Percentiles rank a stretch among this genome's conserved stretches.
Conservation (phyloP, 345 rosid species). For the Zanthoxylum bungeanum region DNA sequence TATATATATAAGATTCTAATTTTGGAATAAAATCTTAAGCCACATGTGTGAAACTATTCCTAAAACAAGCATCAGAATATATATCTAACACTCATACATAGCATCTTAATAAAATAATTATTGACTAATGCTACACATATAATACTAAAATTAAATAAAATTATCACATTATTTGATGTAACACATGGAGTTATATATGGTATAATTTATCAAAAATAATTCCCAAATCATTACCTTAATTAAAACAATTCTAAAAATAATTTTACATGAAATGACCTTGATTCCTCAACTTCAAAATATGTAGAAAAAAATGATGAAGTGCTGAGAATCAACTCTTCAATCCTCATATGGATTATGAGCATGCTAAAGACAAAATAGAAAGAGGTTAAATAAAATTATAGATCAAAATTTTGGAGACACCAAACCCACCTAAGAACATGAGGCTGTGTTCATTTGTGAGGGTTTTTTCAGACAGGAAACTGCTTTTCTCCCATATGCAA, state of each 20-base stretch:
- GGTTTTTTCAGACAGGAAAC: conserved; percentile 8
- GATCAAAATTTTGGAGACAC: neutral
- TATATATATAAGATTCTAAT: no score
- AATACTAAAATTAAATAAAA: neutral
- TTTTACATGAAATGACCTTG: neutral
- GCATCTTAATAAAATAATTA: neutral
- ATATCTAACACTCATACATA: neutral
- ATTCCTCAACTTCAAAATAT: neutral
- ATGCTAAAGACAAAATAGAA: conserved; percentile 4
- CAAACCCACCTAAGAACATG: conserved; percentile 27
- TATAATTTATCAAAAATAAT: no score
- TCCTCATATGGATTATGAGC: neutral
- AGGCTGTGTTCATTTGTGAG: conserved; percentile 14
- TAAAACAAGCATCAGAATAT: no score
- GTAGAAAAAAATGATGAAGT: neutral
- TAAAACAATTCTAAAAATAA: no score
- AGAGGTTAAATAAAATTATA: neutral
- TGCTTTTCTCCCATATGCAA: conserved; percentile 25
- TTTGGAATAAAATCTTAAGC: no score
- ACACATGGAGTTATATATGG: neutral
- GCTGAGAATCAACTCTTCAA: no score
- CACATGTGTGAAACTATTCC: no score
- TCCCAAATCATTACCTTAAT: no score
- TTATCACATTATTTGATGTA: neutral
- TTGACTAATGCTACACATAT: neutral